These are phyloP conservation scores for Pichia californica DNA, from an alignment of 805 yeast genomes.

Conservation along the genomic window DNA sequence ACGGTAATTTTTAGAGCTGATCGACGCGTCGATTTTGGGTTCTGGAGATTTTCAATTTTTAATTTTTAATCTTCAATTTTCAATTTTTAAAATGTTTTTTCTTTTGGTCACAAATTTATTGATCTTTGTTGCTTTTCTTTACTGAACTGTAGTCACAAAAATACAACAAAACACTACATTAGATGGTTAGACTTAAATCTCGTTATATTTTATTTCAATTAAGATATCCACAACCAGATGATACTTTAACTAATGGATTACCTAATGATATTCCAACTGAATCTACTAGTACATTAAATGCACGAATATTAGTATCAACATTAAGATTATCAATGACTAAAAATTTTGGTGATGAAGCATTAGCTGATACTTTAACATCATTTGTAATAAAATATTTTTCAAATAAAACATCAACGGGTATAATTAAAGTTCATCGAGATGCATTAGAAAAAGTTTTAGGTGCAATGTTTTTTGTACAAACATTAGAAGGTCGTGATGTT, in stretches of 20 bases:
- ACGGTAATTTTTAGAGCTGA: not conserved
- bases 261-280: slow-evolving; percentile 28
- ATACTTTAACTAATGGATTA: not conserved
- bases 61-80: too few species aligned
- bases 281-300: slow-evolving; percentile 42
- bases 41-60: too few species aligned
- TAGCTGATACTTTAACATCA: slow-evolving; percentile 41
- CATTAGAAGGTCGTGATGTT: slow-evolving; percentile 42
- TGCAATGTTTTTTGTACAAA: slow-evolving; percentile 52
- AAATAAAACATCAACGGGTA: slow-evolving; percentile 75
- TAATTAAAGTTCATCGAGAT: slow-evolving; percentile 67
- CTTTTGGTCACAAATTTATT: too few species aligned
- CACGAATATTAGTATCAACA: slow-evolving; percentile 44
- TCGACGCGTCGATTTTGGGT: too few species aligned
- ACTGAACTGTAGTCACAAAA: too few species aligned
- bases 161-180: too few species aligned
- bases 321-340: slow-evolving; percentile 51
- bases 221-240: slow-evolving; percentile 46
- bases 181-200: slow-evolving; percentile 84
- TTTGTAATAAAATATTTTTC: slow-evolving; percentile 66
- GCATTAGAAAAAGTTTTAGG: slow-evolving; percentile 57
- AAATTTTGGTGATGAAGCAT: slow-evolving; percentile 74
- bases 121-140: too few species aligned
- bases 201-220: slow-evolving; percentile 80
- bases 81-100: too few species aligned